These are phyloP conservation scores for Hygrophoropsis aurantiaca DNA, from an alignment of 768 basidiomycete genomes.

Conservation along the genomic window DNA sequence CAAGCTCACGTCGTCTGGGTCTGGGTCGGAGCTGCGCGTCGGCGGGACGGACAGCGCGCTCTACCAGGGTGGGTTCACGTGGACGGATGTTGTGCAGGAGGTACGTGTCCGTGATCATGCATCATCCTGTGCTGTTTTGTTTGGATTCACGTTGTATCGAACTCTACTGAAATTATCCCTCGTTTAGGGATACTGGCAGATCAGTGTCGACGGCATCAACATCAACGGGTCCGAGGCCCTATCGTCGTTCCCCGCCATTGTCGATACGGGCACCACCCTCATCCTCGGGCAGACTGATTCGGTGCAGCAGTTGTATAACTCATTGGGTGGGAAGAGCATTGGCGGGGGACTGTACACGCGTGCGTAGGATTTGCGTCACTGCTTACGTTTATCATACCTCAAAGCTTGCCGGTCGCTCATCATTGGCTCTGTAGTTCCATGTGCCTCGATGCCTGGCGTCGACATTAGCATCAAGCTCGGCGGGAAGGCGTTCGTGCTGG, in stretches of 20 bases:
- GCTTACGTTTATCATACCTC: not conserved
- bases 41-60: constrained; percentile 40
- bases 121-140: too few relatives aligned
- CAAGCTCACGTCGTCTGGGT: constrained; percentile 35
- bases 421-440: constrained; percentile 19
- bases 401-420: constrained; percentile 5
- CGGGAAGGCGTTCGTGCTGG: constrained; percentile 30
- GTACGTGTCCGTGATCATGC: too few relatives aligned
- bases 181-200: constrained; percentile 23
- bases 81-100: constrained; percentile 28
- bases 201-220: constrained; percentile 13
- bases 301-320: constrained; percentile 29
- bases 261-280: constrained; percentile 49
- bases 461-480: constrained; percentile 43
- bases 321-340: constrained; percentile 28
- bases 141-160: not conserved
- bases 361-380: constrained; percentile 2
- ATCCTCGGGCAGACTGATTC: constrained; percentile 42
- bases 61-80: constrained; percentile 41
- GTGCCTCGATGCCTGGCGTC: constrained; percentile 21
- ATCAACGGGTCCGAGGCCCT: constrained; percentile 20
- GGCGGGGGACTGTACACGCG: constrained; percentile 38
- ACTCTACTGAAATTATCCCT: constrained; percentile 1
- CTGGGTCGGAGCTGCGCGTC: constrained; percentile 36
- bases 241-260: constrained; percentile 16